Percentiles rank a stretch among this genome's conserved stretches.
Evolutionary conservation across 225 moss, liverwort and hornwort genomes (phyloP).

Genomic region (Takakia lepidozioides): DNA sequence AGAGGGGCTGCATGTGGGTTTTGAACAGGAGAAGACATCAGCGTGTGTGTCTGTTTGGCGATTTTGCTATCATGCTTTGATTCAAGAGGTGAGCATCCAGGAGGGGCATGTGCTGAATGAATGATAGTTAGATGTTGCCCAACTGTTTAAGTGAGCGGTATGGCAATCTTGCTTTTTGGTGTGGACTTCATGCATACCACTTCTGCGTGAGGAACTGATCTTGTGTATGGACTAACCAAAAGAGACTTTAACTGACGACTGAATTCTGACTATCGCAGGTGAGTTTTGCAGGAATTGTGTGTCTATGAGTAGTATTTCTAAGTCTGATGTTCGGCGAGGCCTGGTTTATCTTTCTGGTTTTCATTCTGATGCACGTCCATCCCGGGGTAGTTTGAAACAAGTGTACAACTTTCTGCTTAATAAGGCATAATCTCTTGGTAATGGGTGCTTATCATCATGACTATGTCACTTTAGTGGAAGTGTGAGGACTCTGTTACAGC

Average conservation of each 20-base stretch:
- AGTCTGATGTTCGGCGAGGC: constrained; percentile 52
- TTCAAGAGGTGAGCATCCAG: constrained; percentile 38
- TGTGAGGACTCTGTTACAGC: no score
- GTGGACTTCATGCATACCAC: background rate
- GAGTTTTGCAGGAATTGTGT: constrained; percentile 12
- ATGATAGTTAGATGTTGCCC: no score
- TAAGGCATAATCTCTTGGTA: no score
- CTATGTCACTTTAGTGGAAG: no score
- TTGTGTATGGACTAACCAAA: constrained; percentile 1
- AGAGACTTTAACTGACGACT: no score
- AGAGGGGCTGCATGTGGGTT: no score
- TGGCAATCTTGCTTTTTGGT: background rate
- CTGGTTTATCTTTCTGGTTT: constrained; percentile 57
- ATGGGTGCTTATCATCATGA: no score
- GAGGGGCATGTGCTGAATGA: no score
- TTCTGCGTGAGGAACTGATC: background rate
- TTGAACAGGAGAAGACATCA: constrained; percentile 76
- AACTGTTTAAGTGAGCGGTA: background rate
- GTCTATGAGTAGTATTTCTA: constrained; percentile 22
- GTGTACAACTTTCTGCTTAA: constrained; percentile 51
- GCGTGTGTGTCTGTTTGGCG: constrained; percentile 73
- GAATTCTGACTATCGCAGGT: constrained; percentile 19
- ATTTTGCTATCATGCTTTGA: constrained; percentile 64
- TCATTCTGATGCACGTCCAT: constrained; percentile 75
- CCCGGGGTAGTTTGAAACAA: constrained; percentile 73